Evolutionary conservation across 148 eudicot species (phyloP).

Genomic region (Linanthus parryae): DNA sequence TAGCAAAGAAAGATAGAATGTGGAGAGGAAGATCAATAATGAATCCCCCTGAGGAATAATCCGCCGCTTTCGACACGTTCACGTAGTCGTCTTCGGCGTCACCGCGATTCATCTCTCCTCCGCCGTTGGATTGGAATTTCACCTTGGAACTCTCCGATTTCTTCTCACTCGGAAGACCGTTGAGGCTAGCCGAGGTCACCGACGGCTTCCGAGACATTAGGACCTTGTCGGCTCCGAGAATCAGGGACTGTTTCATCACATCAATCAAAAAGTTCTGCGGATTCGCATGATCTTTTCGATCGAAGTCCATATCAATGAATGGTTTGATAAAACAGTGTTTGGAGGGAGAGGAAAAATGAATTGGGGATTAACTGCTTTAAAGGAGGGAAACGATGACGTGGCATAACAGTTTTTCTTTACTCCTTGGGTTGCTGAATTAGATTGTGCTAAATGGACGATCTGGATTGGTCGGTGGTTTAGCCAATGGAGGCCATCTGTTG

Average conservation of each 20-base stretch:
- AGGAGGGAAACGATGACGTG: conserved; percentile 12
- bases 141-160: background rate
- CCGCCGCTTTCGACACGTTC: conserved; percentile 12
- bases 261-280: background rate
- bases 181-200: background rate
- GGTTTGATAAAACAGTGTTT: conserved; percentile 12
- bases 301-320: no score
- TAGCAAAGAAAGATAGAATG: conserved; percentile 9
- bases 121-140: background rate
- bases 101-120: background rate
- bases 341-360: background rate
- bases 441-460: conserved; percentile 4
- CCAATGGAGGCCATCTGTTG: background rate
- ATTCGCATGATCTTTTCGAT: conserved; percentile 1
- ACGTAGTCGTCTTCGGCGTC: background rate
- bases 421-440: conserved; percentile 18
- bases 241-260: conserved; percentile 2
- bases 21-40: conserved; percentile 13
- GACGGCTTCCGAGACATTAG: conserved; percentile 18
- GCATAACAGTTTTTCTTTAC: conserved; percentile 5
- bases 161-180: conserved; percentile 1
- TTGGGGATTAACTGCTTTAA: conserved; percentile 12
- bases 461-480: conserved; percentile 1
- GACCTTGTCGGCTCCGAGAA: conserved; percentile 24
- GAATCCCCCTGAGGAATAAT: conserved; percentile 12